These are phyloP conservation scores for Ceratocystis ficicola DNA, from an alignment of 2,329 filamentous ascomycete species.

Conservation along the genomic window DNA sequence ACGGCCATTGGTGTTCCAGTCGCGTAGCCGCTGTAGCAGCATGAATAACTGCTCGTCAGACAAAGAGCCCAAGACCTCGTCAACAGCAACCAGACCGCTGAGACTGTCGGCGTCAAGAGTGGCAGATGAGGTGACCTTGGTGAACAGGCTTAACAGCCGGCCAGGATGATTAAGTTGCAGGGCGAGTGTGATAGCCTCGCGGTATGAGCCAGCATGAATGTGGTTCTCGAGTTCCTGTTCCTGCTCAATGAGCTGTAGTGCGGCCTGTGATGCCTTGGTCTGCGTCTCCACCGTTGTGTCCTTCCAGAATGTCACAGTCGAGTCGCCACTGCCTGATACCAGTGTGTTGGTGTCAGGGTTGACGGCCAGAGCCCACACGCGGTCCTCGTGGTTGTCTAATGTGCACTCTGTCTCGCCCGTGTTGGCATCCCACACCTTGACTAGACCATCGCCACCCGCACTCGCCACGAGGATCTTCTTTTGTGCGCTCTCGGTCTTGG, in stretches of 20 bases:
- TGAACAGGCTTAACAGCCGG: conserved; percentile 73
- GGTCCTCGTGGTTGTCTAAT: conserved; percentile 90
- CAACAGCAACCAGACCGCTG: conserved; percentile 57
- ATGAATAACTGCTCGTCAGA: conserved; percentile 76
- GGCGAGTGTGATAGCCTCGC: conserved; percentile 83
- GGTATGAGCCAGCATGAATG: conserved; percentile 75
- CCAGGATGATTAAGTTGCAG: conserved; percentile 90
- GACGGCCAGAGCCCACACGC: conserved; percentile 80
- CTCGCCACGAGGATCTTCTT: conserved; percentile 63
- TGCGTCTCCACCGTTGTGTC: conserved; percentile 79
- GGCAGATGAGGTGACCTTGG: conserved; percentile 55
- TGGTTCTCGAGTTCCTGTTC: conserved; percentile 91
- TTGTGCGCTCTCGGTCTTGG: conserved; percentile 36
- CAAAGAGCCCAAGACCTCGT: conserved; percentile 67
- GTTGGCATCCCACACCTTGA: conserved; percentile 90
- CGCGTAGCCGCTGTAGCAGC: conserved; percentile 67
- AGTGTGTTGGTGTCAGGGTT: conserved; percentile 58
- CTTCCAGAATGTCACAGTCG: conserved; percentile 87
- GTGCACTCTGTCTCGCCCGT: conserved; percentile 77
- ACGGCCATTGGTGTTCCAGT: conserved; percentile 95
- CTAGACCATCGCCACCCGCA: conserved; percentile 83
- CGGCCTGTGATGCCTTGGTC: conserved; percentile 58
- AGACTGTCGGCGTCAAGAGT: conserved; percentile 51
- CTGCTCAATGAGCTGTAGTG: conserved; percentile 74
- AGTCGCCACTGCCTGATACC: conserved; percentile 84